Percentiles rank a stretch among this genome's conserved stretches.
These are phyloP conservation scores for Aspergillus sclerotiicarbonarius DNA, from an alignment of 495 filamentous ascomycete genomes.

Conservation along the genomic window DNA sequence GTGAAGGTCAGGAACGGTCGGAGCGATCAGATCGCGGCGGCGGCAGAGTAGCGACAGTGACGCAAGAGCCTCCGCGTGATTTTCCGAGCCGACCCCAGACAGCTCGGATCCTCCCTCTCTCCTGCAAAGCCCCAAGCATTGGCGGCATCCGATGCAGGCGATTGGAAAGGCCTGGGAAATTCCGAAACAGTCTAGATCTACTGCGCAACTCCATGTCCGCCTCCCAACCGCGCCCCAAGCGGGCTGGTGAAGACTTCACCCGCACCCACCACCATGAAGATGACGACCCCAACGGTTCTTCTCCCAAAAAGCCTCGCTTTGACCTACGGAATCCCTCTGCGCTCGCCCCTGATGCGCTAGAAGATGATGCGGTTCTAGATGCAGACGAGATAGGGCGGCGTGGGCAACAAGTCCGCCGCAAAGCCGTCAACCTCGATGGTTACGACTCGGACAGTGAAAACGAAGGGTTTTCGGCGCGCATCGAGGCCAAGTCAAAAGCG, in stretches of 20 bases:
- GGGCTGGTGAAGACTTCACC: slow-evolving; percentile 74
- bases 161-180: background rate
- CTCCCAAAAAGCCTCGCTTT: slow-evolving; percentile 85
- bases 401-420: slow-evolving; percentile 75
- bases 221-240: slow-evolving; percentile 71
- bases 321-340: slow-evolving; percentile 92
- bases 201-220: slow-evolving; percentile 52
- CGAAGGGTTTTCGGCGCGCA: slow-evolving; percentile 77
- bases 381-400: slow-evolving; percentile 90
- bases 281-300: slow-evolving; percentile 42
- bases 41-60: slow-evolving; percentile 31
- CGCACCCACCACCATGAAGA: slow-evolving; percentile 64
- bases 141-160: background rate
- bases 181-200: background rate
- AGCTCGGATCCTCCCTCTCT: background rate
- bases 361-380: slow-evolving; percentile 79
- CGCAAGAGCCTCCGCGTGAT: slow-evolving; percentile 44
- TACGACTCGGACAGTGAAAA: slow-evolving; percentile 95
- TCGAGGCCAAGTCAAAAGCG: slow-evolving; percentile 55
- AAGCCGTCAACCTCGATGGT: slow-evolving; percentile 91
- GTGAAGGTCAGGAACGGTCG: slow-evolving; percentile 8
- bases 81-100: slow-evolving; percentile 49
- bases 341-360: slow-evolving; percentile 72
- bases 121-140: background rate
- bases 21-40: slow-evolving; percentile 17